Base-by-base conservation (phyloP, 495 filamentous ascomycete species). In the Trichoderma gamsii region DNA sequence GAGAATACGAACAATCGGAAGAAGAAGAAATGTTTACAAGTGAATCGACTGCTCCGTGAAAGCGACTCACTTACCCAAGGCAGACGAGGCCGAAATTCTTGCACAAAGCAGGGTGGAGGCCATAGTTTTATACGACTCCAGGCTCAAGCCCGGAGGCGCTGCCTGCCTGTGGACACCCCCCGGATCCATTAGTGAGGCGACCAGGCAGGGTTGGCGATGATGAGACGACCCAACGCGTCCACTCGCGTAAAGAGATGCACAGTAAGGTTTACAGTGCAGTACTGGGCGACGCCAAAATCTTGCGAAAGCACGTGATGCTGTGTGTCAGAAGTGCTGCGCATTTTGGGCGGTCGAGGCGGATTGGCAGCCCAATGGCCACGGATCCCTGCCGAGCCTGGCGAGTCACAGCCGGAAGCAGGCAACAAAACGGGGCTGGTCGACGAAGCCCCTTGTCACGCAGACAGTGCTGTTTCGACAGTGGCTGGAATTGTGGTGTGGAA, bases 221-320 rank as follows among this genome's bases (percentile, higher is more conserved):
- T 61, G 25, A 25, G 56, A 61, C 27, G 56, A 32, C 25, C 12
- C 27, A 61, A 61, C 66, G 66, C 66, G 44, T 41, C 66, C 49
- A 16, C 43, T 27, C 66, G 66, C 66, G 66, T 44, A 18, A 18
- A n/a, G 43, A 21, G 15, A 6, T 29, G 41, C 25, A 44, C 35
- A 46, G 56, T 61, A 32, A 29, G 7, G 51, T 23, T 11, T 18
- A 61, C 56, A 61, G 56, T 61, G 56, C 25, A 9, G 3, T 13
- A 61, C 56, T 32, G 66, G 43, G 49, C 29, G n/a, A 44, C 49
- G 27, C 66, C 49, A 59, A 59, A 59, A 43, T 29, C 5, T 11
- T 23, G 66, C 66, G 66, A 56, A 59, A 59, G 51, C 66, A 67
- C 66, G 66, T 67, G 66, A 59, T 35, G 29, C 27, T 8, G 9